phyloP scores from a whole-genome alignment of 768 basidiomycete species.

The Pulveroboletus sp. region DNA sequence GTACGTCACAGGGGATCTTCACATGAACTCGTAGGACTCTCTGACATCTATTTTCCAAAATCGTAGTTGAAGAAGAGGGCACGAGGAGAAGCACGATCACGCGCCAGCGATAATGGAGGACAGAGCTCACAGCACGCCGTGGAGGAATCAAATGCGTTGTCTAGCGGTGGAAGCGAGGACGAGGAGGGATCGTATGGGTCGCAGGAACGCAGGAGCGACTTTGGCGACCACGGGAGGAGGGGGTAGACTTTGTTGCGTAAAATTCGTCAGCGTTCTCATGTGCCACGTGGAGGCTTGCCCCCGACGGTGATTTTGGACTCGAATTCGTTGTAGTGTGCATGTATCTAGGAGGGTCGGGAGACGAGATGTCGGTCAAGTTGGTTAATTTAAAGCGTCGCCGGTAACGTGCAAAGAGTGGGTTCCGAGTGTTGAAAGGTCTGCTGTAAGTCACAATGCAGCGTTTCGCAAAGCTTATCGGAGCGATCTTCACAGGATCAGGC shows the following conservation, averaged over 20 bases:
- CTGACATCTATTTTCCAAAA: conserved; percentile 21
- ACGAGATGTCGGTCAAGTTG: conserved; percentile 1
- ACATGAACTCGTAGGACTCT: conserved; percentile 11
- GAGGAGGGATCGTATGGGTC: conserved; percentile 33
- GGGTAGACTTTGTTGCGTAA: conserved; percentile 23
- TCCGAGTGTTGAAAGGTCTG: conserved; percentile 4
- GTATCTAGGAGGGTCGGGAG: conserved; percentile 1
- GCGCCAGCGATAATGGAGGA: conserved; percentile 22
- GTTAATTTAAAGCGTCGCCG: conserved; percentile 12
- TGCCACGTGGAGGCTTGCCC: conserved; percentile 9
- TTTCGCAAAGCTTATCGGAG: conserved; percentile 23
- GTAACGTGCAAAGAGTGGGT: conserved; percentile 6
- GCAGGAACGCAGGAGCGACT: conserved; percentile 32
- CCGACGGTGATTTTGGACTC: conserved; percentile 16
- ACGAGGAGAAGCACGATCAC: conserved; percentile 30
- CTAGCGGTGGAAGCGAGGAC: conserved; percentile 32
- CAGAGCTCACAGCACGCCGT: conserved; percentile 27
- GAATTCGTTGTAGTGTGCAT: conserved; percentile 14
- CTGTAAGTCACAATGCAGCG: conserved; percentile 3
- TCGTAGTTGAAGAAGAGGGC: conserved; percentile 32
- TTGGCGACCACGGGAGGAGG: conserved; percentile 33
- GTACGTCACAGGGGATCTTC: conserved; percentile 43
- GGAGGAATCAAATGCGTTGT: conserved; percentile 23
- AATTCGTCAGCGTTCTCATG: conserved; percentile 18
- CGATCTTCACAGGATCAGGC: conserved; percentile 27